Conservation (phyloP, 1,139 yeast genomes). For the Groenewaldozyma auringiensis region DNA sequence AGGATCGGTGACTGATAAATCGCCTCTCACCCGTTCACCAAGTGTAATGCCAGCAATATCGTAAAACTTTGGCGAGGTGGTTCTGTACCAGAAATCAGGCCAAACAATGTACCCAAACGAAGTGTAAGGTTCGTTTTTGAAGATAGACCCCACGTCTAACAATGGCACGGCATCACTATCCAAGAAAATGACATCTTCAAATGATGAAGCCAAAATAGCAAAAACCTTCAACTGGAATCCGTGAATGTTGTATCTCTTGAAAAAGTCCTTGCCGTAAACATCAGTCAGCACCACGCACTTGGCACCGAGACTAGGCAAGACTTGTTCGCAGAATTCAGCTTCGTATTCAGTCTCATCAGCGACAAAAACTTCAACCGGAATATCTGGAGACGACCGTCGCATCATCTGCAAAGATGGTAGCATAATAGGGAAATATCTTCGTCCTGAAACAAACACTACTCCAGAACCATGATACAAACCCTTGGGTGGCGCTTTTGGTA, state of each 20-base stretch:
- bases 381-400: slow-evolving; percentile 51
- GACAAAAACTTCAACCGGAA: slow-evolving; percentile 73
- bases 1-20: slow-evolving; percentile 23
- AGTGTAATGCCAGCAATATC: slow-evolving; percentile 52
- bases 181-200: slow-evolving; percentile 64
- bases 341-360: slow-evolving; percentile 68
- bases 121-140: slow-evolving; percentile 47
- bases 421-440: slow-evolving; percentile 66
- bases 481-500: slow-evolving; percentile 38
- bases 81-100: slow-evolving; percentile 81
- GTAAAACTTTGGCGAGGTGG: slow-evolving; percentile 61
- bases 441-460: slow-evolving; percentile 78
- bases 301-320: slow-evolving; percentile 62
- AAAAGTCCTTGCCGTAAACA: slow-evolving; percentile 43
- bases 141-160: slow-evolving; percentile 46
- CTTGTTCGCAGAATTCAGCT: slow-evolving; percentile 51
- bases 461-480: slow-evolving; percentile 49
- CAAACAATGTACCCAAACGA: slow-evolving; percentile 58
- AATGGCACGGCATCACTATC: slow-evolving; percentile 75
- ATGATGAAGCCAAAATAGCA: slow-evolving; percentile 66
- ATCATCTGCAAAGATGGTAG: slow-evolving; percentile 57
- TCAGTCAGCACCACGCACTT: slow-evolving; percentile 58
- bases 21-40: slow-evolving; percentile 37
- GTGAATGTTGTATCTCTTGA: slow-evolving; percentile 44
- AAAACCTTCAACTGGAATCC: slow-evolving; percentile 77